Base-by-base conservation (phyloP, 2,329 filamentous ascomycete genomes). In the Decorospora gaudefroyi region DNA sequence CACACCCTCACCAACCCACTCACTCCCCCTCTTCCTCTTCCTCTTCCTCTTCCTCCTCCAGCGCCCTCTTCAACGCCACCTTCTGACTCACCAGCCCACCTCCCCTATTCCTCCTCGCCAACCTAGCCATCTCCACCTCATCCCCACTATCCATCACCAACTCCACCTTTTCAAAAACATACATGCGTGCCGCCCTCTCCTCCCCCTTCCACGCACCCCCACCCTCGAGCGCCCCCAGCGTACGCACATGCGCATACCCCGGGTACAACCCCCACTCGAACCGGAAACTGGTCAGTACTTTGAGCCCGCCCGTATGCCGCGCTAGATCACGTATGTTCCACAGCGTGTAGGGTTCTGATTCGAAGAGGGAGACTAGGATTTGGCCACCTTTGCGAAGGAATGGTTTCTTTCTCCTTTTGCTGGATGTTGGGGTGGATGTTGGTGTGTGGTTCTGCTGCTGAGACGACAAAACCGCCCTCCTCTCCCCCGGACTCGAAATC, bases 251-350 rank as follows among this genome's bases (percentile, higher is more conserved):
- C 48, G 70, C 76, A 67, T 93, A 93, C 0, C 85, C 85, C 0
- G 85, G 86, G 66, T 92, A 93, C 16, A 78, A 81, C 11, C 61
- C 72, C 4, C 82, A 77, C 51, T 82, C 77, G 64, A 93, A 93
- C 44, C 72, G 74, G 65, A 87, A 91, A 67, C 85, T 90, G 60
- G 80, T 75, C 57, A 84, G 77, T 23, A 90, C 85, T 61, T 81
- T 79, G 36, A 92, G 73, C 4, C 87, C 88, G 4, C n/a, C n/a
- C n/a, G 78, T 78, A 68, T 96, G 89, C 5, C 92, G 80, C 2
- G 82, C 93, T 18, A 99, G 76, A 73, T 96, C 92, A 23, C 85
- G 82, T 17, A 97, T 80, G 73, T 97, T 96, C 93, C 93, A 99
- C 1, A 96, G 79, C 2, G 90, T 92, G 69, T 99, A 99, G 0